phyloP scores from a whole-genome alignment of 768 basidiomycete genomes.

The Rickenella mellea region DNA sequence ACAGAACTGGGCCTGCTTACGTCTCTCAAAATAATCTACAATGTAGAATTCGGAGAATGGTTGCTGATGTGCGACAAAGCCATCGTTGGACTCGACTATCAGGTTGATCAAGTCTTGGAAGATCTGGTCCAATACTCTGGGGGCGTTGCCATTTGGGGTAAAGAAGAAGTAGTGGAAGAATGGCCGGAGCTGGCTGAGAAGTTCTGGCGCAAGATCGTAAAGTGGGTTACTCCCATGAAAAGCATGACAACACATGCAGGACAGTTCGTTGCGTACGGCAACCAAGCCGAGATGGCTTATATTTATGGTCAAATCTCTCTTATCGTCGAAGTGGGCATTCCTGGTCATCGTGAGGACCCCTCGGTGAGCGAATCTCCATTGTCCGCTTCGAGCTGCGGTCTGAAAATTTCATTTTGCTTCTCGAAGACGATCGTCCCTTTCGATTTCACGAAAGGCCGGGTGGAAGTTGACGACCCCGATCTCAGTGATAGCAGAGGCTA shows the following conservation, averaged over 20 bases:
- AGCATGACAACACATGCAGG: too few species aligned
- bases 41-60: not conserved
- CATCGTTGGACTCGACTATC: not conserved
- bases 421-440: too few species aligned
- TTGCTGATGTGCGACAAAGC: not conserved
- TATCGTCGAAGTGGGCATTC: conserved; percentile 6
- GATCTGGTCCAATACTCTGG: not conserved
- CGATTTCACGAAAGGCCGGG: too few species aligned
- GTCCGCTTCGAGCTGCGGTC: too few species aligned
- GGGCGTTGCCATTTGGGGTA: conserved; percentile 3
- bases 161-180: not conserved
- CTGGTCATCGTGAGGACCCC: too few species aligned
- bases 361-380: too few species aligned
- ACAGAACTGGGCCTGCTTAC: conserved; percentile 10
- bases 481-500: too few species aligned
- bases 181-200: conserved; percentile 2
- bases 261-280: conserved; percentile 13
- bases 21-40: conserved; percentile 15
- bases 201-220: conserved; percentile 6
- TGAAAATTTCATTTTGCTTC: too few species aligned
- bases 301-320: conserved; percentile 13
- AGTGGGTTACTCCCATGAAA: conserved; percentile 4
- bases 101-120: not conserved
- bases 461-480: too few species aligned
- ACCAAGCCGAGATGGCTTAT: conserved; percentile 9